phyloP scores from a whole-genome alignment of 164 flowering plant genomes.

The Piper betle region DNA sequence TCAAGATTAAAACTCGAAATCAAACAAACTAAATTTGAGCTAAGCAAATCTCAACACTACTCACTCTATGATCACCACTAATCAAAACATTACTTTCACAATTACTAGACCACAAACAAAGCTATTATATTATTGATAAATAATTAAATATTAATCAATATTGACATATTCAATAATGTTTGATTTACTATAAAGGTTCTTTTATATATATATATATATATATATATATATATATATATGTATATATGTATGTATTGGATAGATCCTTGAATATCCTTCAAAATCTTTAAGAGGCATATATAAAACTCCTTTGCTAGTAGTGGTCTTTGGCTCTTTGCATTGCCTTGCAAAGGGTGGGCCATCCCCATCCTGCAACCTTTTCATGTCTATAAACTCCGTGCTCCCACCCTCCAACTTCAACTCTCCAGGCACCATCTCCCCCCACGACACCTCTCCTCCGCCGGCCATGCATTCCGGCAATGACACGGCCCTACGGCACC shows the following conservation, averaged over 20 bases:
- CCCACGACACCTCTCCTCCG: conserved; percentile 1
- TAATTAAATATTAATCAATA: neutral
- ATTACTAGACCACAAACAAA: neutral
- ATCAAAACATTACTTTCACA: neutral
- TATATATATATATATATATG: conserved; percentile 7
- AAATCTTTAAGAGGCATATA: conserved; percentile 17
- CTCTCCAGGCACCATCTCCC: neutral
- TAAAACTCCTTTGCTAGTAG: conserved; percentile 19
- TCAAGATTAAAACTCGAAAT: no score
- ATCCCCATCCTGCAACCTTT: conserved; percentile 13
- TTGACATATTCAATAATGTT: neutral
- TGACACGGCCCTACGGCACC: conserved; percentile 22
- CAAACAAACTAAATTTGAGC: no score
- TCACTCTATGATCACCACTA: no score
- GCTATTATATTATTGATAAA: neutral
- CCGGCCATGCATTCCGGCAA: conserved; percentile 24
- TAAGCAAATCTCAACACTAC: no score
- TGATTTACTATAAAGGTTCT: neutral
- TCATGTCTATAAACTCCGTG: conserved; percentile 34
- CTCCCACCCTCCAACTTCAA: conserved; percentile 9
- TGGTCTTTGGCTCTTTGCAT: conserved; percentile 5
- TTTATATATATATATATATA: no score
- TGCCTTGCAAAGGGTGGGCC: conserved; percentile 19
- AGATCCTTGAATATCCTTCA: conserved; percentile 3
- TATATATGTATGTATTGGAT: neutral